phyloP scores from a whole-genome alignment of 2,329 filamentous ascomycete species.

The Phialophora chinensis region DNA sequence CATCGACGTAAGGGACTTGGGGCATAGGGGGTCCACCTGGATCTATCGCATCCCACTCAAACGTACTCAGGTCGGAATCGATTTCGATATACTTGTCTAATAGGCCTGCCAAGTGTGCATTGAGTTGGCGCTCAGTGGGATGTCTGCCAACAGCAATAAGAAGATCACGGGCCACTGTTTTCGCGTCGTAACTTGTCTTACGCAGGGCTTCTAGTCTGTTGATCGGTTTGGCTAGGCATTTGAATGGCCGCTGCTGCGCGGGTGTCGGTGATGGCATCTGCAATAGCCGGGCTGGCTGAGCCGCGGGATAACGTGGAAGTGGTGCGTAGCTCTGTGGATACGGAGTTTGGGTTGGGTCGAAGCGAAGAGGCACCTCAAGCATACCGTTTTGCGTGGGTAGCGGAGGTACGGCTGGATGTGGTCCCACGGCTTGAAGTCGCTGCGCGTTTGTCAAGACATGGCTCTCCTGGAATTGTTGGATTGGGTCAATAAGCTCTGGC shows the following conservation, averaged over 20 bases:
- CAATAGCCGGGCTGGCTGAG: background rate
- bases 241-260: constrained; percentile 14
- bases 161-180: constrained; percentile 68
- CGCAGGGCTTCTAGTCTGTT: constrained; percentile 46
- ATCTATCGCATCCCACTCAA: constrained; percentile 68
- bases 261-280: background rate
- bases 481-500: constrained; percentile 24
- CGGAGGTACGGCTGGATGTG: background rate
- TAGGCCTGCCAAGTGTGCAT: constrained; percentile 62
- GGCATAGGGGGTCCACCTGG: constrained; percentile 55
- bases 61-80: constrained; percentile 60
- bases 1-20: constrained; percentile 40
- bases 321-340: constrained; percentile 1
- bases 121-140: constrained; percentile 63
- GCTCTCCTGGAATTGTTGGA: constrained; percentile 24
- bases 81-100: constrained; percentile 52
- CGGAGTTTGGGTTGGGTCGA: constrained; percentile 7
- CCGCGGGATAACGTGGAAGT: constrained; percentile 1
- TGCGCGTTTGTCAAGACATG: background rate
- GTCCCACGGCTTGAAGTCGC: background rate
- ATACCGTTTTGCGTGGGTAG: background rate
- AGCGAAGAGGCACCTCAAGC: constrained; percentile 5
- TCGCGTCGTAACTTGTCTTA: constrained; percentile 62
- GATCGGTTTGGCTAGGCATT: constrained; percentile 52
- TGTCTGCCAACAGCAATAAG: constrained; percentile 67